Percentiles rank a stretch among this genome's conserved stretches.
Evolutionary conservation across 768 basidiomycete species (phyloP).

Genomic region (Gloeophyllum trabeum): DNA sequence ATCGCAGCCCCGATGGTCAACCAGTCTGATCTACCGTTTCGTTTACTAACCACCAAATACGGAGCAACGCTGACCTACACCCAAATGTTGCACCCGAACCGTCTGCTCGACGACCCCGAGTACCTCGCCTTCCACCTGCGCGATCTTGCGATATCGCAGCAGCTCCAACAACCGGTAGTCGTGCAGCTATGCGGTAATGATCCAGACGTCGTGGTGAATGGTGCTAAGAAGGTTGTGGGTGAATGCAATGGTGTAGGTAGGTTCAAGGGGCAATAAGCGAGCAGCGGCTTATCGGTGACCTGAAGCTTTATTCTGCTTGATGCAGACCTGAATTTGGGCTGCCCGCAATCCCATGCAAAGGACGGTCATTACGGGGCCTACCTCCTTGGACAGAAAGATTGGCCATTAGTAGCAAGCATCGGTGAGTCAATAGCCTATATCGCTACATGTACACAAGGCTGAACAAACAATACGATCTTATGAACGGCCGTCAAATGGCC

Average conservation of each 20-base stretch:
- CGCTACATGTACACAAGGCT: not conserved
- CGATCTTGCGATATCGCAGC: conserved; percentile 30
- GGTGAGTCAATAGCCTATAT: conserved; percentile 25
- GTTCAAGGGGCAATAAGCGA: conserved; percentile 9
- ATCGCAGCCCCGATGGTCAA: conserved; percentile 73
- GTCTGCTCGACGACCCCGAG: conserved; percentile 47
- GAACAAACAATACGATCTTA: too few relatives aligned
- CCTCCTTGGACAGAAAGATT: conserved; percentile 61
- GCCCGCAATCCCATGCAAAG: conserved; percentile 60
- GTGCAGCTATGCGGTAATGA: conserved; percentile 71
- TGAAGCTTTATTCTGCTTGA: too few relatives aligned
- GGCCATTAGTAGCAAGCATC: conserved; percentile 55
- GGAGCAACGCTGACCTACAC: conserved; percentile 63
- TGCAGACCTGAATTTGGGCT: conserved; percentile 72
- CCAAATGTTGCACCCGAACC: conserved; percentile 64
- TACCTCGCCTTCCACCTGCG: conserved; percentile 56
- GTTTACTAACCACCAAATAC: conserved; percentile 46
- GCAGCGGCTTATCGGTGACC: too few relatives aligned
- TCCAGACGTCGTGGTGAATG: conserved; percentile 45
- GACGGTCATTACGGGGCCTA: conserved; percentile 67
- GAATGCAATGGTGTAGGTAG: conserved; percentile 65
- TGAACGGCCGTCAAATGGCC: too few relatives aligned
- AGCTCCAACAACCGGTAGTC: conserved; percentile 36
- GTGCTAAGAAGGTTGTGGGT: conserved; percentile 44
- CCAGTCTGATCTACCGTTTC: conserved; percentile 70